A percentile compares a stretch with the other conserved stretches of the same genome.
phyloP scores from a whole-genome alignment of 306 rosid genomes.

The Alnus rubra region DNA sequence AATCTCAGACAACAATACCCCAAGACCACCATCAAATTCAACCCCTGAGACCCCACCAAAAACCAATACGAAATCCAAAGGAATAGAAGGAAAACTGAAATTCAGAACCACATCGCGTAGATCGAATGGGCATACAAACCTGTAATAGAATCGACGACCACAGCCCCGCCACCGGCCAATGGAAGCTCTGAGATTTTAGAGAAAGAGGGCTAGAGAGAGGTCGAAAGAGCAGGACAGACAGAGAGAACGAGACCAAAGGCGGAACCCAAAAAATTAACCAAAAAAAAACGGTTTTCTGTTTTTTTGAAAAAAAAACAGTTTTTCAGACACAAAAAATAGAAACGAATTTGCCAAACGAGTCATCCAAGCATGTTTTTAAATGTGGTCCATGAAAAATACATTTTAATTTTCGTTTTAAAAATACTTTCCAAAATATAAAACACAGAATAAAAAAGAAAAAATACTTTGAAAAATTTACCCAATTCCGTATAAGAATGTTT shows the following conservation, averaged over 20 bases:
- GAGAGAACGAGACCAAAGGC: slow-evolving; percentile 42
- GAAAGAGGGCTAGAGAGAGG: slow-evolving; percentile 47
- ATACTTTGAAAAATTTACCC: too few species aligned
- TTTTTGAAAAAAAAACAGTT: too few species aligned
- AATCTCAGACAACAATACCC: slow-evolving; percentile 48
- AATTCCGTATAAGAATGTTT: too few species aligned
- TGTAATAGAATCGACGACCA: slow-evolving; percentile 53
- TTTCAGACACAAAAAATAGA: too few species aligned
- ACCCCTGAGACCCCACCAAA: slow-evolving; percentile 33
- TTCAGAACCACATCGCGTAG: slow-evolving; percentile 35
- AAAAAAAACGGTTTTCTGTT: too few species aligned
- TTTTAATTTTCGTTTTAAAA: too few species aligned
- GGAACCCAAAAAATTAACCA: slow-evolving; percentile 41
- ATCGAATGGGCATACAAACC: slow-evolving; percentile 72
- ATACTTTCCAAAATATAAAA: too few species aligned
- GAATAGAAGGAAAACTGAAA: slow-evolving; percentile 7
- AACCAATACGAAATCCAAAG: background rate
- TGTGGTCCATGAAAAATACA: too few species aligned
- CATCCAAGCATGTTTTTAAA: too few species aligned
- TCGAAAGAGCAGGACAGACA: slow-evolving; percentile 49
- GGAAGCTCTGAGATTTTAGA: slow-evolving; percentile 65
- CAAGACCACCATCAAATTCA: slow-evolving; percentile 47
- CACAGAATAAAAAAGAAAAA: too few species aligned
- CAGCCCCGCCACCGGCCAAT: slow-evolving; percentile 53
- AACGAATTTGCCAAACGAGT: too few species aligned